Conservation (phyloP, 768 basidiomycete species). For the Suillus ampliporus region DNA sequence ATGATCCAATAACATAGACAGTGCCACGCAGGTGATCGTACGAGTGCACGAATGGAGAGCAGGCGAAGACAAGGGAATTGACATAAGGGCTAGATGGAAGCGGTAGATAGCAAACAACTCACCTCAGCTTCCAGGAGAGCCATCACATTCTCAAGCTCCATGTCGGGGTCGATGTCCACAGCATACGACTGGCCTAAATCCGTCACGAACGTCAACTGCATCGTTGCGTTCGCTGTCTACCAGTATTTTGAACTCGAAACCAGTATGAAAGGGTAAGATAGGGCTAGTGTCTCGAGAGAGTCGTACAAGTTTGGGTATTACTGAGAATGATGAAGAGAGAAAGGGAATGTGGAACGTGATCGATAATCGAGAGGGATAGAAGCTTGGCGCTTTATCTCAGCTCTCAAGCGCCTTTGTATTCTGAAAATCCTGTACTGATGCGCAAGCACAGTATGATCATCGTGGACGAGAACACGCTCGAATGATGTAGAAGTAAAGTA, state of each 20-base stretch:
- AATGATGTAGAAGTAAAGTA: conserved; percentile 2
- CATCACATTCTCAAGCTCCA: conserved; percentile 93
- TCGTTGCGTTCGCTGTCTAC: conserved; percentile 33
- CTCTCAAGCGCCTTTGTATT: conserved; percentile 7
- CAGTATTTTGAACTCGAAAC: neutral
- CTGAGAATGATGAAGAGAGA: neutral
- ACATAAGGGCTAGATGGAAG: conserved; percentile 8
- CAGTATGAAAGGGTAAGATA: neutral
- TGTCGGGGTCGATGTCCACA: conserved; percentile 86
- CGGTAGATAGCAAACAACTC: conserved; percentile 33
- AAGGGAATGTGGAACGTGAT: neutral
- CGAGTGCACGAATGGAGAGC: neutral
- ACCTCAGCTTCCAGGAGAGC: conserved; percentile 97
- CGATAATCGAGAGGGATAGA: neutral
- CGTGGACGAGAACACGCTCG: neutral
- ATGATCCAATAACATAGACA: neutral
- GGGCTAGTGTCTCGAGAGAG: neutral
- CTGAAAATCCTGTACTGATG: neutral
- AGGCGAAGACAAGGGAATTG: neutral
- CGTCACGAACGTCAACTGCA: conserved; percentile 76
- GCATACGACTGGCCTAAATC: conserved; percentile 67
- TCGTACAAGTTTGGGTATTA: neutral
- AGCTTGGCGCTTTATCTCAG: conserved; percentile 2
- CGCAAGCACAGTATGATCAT: neutral
- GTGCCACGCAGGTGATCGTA: neutral